These are phyloP conservation scores for Trichophyton schoenleinii DNA, from an alignment of 2,329 filamentous ascomycete species.

Conservation along the genomic window DNA sequence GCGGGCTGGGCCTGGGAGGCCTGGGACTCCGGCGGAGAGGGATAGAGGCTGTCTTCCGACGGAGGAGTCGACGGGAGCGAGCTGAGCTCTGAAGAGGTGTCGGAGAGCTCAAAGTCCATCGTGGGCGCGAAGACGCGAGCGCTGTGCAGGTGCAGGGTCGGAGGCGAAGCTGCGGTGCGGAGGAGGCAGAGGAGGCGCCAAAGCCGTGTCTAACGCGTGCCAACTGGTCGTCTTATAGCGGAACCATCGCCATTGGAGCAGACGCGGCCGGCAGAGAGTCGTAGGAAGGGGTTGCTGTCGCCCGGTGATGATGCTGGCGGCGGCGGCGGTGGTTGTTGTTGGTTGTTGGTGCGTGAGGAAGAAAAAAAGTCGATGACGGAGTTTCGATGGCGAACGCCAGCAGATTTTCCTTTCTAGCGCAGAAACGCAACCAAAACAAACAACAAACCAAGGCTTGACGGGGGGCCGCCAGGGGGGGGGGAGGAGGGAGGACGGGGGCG, in stretches of 20 bases:
- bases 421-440: background rate
- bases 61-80: conserved; percentile 29
- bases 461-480: background rate
- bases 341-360: background rate
- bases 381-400: background rate
- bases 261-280: background rate
- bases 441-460: background rate
- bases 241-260: background rate
- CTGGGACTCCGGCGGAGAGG: conserved; percentile 33
- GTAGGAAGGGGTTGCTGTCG: background rate
- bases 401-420: background rate
- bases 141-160: too few relatives aligned
- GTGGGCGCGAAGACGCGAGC: background rate
- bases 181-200: background rate
- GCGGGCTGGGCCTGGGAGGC: conserved; percentile 18
- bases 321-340: background rate
- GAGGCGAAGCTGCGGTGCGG: background rate
- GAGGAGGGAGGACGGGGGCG: background rate
- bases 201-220: background rate
- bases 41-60: conserved; percentile 28
- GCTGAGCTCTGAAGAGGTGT: conserved; percentile 29
- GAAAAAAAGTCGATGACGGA: background rate
- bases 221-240: background rate
- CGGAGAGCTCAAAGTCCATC: conserved; percentile 3
- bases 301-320: too few relatives aligned